These are phyloP conservation scores for Termitomyces sp. DNA, from an alignment of 768 basidiomycete species.

Conservation along the genomic window DNA sequence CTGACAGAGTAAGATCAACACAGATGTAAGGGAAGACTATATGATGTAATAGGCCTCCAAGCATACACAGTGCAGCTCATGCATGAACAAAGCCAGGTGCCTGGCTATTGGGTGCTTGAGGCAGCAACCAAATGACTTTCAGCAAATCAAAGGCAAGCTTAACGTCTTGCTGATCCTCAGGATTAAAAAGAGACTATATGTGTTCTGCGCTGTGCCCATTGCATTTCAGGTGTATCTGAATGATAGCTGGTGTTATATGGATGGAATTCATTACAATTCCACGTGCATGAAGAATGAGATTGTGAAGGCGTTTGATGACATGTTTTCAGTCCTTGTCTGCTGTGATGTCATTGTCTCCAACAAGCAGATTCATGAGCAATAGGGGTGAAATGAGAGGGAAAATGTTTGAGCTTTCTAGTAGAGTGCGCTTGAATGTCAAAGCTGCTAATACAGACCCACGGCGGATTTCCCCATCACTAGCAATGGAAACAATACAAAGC, in stretches of 20 bases:
- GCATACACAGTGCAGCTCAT: conserved; percentile 16
- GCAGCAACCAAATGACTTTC: conserved; percentile 1
- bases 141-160: too few relatives aligned
- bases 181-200: too few relatives aligned
- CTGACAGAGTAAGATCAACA: conserved; percentile 21
- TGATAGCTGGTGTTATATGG: conserved; percentile 18
- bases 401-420: conserved; percentile 16
- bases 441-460: too few relatives aligned
- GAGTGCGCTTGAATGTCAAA: too few relatives aligned
- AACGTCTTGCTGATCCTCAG: too few relatives aligned
- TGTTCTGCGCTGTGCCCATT: not conserved
- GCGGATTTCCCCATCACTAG: too few relatives aligned
- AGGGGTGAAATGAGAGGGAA: conserved; percentile 12
- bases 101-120: conserved; percentile 23
- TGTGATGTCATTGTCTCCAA: conserved; percentile 30
- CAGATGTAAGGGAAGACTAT: conserved; percentile 25
- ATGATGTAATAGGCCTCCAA: conserved; percentile 19
- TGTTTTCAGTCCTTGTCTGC: conserved; percentile 31
- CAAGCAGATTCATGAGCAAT: conserved; percentile 18
- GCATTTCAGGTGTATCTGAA: conserved; percentile 18
- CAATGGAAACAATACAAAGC: too few relatives aligned
- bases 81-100: conserved; percentile 15
- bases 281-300: conserved; percentile 18
- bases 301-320: conserved; percentile 26
- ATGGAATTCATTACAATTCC: conserved; percentile 20